These are phyloP conservation scores for Talaromyces amestolkiae DNA, from an alignment of 2,329 filamentous ascomycete genomes.

Conservation along the genomic window DNA sequence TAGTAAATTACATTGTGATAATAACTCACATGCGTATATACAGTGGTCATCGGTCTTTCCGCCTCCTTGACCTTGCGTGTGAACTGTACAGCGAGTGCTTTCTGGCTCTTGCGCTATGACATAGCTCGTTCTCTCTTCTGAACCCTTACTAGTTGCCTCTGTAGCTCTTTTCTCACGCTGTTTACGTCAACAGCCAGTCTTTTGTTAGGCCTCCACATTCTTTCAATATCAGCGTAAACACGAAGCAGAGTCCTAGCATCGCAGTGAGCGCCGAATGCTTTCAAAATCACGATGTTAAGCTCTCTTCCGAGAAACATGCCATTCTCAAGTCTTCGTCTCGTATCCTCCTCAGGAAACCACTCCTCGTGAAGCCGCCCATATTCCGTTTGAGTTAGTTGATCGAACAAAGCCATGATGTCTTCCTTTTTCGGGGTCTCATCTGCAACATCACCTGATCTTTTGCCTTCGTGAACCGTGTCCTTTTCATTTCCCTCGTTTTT, in stretches of 20 bases:
- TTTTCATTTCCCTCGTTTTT: neutral
- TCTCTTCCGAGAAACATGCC: slow-evolving; percentile 43
- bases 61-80: neutral
- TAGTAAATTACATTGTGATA: neutral
- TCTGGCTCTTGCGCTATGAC: neutral
- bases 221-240: slow-evolving; percentile 40
- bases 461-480: neutral
- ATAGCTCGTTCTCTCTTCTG: neutral
- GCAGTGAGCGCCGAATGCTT: slow-evolving; percentile 40
- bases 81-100: neutral
- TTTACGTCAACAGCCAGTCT: slow-evolving; percentile 37
- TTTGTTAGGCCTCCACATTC: slow-evolving; percentile 40
- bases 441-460: neutral
- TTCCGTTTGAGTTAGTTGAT: slow-evolving; percentile 8
- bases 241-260: slow-evolving; percentile 37
- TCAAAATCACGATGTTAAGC: slow-evolving; percentile 39
- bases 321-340: slow-evolving; percentile 37
- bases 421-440: slow-evolving; percentile 13
- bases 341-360: slow-evolving; percentile 23
- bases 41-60: slow-evolving; percentile 1
- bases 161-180: slow-evolving; percentile 38
- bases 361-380: slow-evolving; percentile 1
- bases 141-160: slow-evolving; percentile 32
- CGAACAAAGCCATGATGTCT: slow-evolving; percentile 17
- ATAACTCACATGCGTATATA: slow-evolving; percentile 10